Evolutionary conservation across 768 basidiomycete genomes (phyloP), one percentile per base, ranked within the genome.

Genomic region (Trametes meyenii): DNA sequence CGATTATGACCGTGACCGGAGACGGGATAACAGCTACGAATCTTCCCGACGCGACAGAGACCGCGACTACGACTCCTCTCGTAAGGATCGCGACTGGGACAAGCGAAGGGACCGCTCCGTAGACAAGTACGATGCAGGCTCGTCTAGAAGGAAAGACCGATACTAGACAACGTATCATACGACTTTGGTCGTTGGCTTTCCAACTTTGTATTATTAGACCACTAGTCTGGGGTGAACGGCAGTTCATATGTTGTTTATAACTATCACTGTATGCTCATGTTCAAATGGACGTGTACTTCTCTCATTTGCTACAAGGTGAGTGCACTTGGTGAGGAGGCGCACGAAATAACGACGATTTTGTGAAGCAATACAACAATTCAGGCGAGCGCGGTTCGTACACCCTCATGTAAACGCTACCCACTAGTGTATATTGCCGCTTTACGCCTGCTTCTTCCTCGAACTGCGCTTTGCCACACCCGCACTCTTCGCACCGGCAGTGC

Each of bases 381-480:
- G 29, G 29, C 3, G 29, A 8, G 8, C 8, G n/a, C n/a, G n/a
- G n/a, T 33, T 33, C 29, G 29, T 33, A 33, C 8, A 33, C 29
- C 8, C 29, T 8, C 29, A 33, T 33, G 29, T 33, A 33, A 33
- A 8, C 29, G 8, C 8, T 33, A 33, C 8, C 29, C 29, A 8
- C 3, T 8, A 33, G 29, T 33, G 29, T 33, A 33, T 33, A 33
- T 8, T 33, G 3, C 29, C 29, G 8, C 29, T 45, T 39, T 50
- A 69, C 50, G 51, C 53, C 38, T 63, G 62, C 56, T 72, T 77
- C 65, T 68, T 74, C 55, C 77, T 69, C 49, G 70, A n/a, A 45
- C 68, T 71, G 57, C 67, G 71, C 40, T 73, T 73, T 24, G 69
- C 69, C n/a, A 67, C 52, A n/a, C 58, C 40, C 14, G 61, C 56